Evolutionary conservation across 1,284 basidiomycete species (phyloP), one percentile per base, ranked within the genome.

Genomic region (Sutorius eximius): DNA sequence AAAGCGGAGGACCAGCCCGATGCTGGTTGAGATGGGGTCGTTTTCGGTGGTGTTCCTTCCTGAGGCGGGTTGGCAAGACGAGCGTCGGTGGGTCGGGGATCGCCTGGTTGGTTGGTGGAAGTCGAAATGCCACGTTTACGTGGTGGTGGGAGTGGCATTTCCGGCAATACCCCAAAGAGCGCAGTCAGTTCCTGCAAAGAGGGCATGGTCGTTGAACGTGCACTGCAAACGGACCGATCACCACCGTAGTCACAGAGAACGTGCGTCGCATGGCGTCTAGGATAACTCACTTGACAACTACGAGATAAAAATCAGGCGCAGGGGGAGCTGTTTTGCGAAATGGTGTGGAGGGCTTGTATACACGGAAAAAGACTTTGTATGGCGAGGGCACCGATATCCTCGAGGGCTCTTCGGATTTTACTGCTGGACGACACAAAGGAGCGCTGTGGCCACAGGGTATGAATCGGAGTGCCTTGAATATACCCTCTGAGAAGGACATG

Each of bases 271-370:
- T n/a, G 10, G 36, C 36, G 36, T 22, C n/a, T 37, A 15, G 33
- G 22, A 30, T 10, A 4, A 73, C 88, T 65, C 61, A 94, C 92
- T 95, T 85, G 46, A 96, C 79, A 2, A 96, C 88, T 0, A 91
- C 90, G 16, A 98, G 75, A 51, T 87, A 82, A 71, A 93, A 99
- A 71, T 98, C 94, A 6, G 96, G 94, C 1, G 81, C 78, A 6
- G 89, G 86, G 2, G 89, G 91, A 2, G 83, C 75, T 0, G 87
- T 86, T 71, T 92, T 93, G 65, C 86, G 87, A 75, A 89, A 97
- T 9, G 87, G 77, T 0, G 93, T 93, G 3, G 81, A 81, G 2
- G 96, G 96, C 65, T 97, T 96, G 79, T 96, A 98, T 5, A 95
- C 79, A 68, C 98, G 89, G 73, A 82, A 99, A 75, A 97, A 98